Evolutionary conservation across 2,329 filamentous ascomycete species (phyloP).

Genomic region (Delphinella strobiligena): DNA sequence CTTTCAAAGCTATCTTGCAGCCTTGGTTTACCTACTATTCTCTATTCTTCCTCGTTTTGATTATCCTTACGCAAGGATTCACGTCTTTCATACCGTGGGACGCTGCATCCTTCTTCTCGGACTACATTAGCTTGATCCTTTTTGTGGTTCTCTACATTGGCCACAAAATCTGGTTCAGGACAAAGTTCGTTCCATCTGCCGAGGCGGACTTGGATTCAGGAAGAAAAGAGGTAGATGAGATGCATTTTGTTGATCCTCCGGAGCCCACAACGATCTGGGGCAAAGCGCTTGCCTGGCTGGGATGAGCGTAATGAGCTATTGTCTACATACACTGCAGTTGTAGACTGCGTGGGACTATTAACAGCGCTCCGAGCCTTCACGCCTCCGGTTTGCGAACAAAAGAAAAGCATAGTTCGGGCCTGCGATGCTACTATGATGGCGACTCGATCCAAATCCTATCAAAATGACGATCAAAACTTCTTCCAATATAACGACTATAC

Average conservation of each 20-base stretch:
- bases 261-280: constrained; percentile 3
- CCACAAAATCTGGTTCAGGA: constrained; percentile 55
- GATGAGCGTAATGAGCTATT: no score
- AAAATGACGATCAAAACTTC: no score
- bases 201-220: constrained; percentile 33
- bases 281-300: no score
- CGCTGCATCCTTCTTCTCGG: constrained; percentile 58
- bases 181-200: constrained; percentile 26
- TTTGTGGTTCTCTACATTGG: constrained; percentile 57
- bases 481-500: no score
- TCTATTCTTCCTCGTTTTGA: constrained; percentile 45
- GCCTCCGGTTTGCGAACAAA: no score
- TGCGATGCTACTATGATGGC: no score
- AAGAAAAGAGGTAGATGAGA: constrained; percentile 24
- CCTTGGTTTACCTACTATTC: constrained; percentile 53
- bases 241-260: constrained; percentile 12
- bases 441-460: no score
- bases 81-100: constrained; percentile 46
- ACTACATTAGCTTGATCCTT: constrained; percentile 60
- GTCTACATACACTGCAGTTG: no score
- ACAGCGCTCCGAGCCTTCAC: no score
- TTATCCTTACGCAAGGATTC: constrained; percentile 36
- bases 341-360: no score
- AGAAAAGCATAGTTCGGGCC: no score
- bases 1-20: constrained; percentile 57